Conservation (phyloP, 2,329 filamentous ascomycete genomes). For the Cylindrodendrum hubeiense region DNA sequence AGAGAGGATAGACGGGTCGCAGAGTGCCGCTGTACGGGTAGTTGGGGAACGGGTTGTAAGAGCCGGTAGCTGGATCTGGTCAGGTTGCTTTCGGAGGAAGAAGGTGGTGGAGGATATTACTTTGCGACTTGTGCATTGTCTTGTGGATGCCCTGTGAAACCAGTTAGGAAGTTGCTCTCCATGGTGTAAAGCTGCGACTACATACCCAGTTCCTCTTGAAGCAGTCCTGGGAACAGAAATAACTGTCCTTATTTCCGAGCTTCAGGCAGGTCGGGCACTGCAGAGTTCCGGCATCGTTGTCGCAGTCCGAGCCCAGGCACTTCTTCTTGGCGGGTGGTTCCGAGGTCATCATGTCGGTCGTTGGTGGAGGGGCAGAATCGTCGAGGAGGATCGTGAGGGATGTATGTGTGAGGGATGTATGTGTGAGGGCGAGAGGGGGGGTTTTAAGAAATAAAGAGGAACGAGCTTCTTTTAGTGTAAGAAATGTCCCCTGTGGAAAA, state of each 20-base stretch:
- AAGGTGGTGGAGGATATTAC: slow-evolving; percentile 79
- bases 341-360: slow-evolving; percentile 56
- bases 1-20: slow-evolving; percentile 89
- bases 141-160: slow-evolving; percentile 81
- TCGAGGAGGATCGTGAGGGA: neutral
- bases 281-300: slow-evolving; percentile 85
- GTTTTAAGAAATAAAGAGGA: neutral
- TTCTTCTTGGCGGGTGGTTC: slow-evolving; percentile 71
- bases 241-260: slow-evolving; percentile 87
- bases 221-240: slow-evolving; percentile 98
- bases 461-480: neutral
- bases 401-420: neutral
- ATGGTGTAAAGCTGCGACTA: slow-evolving; percentile 27
- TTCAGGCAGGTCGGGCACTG: slow-evolving; percentile 98
- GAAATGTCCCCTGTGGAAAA: neutral
- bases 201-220: slow-evolving; percentile 99
- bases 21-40: slow-evolving; percentile 86
- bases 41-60: slow-evolving; percentile 92
- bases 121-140: slow-evolving; percentile 75
- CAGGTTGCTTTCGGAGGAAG: slow-evolving; percentile 85
- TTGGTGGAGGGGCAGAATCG: slow-evolving; percentile 2
- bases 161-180: slow-evolving; percentile 30
- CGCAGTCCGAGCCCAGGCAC: slow-evolving; percentile 87
- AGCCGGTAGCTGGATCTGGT: slow-evolving; percentile 90
- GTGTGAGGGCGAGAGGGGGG: too few relatives aligned